Conservation (phyloP, 768 basidiomycete species). For the Calocybe cyanea region DNA sequence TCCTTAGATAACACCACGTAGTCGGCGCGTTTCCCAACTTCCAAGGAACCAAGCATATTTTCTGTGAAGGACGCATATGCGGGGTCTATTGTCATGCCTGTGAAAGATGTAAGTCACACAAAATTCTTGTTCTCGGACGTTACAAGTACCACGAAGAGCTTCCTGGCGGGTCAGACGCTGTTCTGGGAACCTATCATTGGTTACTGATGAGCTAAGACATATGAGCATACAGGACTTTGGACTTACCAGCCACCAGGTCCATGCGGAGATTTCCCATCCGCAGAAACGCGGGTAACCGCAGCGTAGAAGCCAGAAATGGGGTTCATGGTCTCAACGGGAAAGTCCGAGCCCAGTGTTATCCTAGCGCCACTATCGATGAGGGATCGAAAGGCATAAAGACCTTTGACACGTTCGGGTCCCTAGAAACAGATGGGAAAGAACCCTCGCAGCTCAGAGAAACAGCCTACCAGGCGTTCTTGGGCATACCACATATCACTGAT, state of each 20-base stretch:
- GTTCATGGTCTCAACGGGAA: conserved; percentile 85
- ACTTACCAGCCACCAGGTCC: conserved; percentile 80
- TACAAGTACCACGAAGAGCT: conserved; percentile 59
- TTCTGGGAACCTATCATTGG: conserved; percentile 66
- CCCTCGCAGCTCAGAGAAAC: too few relatives aligned
- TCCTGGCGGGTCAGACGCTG: conserved; percentile 73
- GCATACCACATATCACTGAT: conserved; percentile 91
- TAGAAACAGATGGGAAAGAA: too few relatives aligned
- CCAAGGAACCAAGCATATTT: conserved; percentile 67
- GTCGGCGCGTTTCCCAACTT: conserved; percentile 78
- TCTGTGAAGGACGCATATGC: conserved; percentile 88
- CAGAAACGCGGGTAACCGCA: conserved; percentile 73
- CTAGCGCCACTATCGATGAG: conserved; percentile 60
- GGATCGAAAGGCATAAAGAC: conserved; percentile 83
- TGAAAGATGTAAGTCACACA: not conserved
- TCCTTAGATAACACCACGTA: conserved; percentile 81
- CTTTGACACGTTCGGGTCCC: conserved; percentile 83
- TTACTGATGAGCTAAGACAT: not conserved
- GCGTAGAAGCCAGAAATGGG: conserved; percentile 85
- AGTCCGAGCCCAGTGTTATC: conserved; percentile 84
- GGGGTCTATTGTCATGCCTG: conserved; percentile 84
- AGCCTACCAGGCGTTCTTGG: conserved; percentile 68
- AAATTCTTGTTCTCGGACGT: not conserved
- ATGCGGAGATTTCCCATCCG: conserved; percentile 72
- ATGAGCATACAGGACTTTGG: not conserved